Conservation (phyloP, 176 grass and related monocot genomes). For the Musa troglodytarum region DNA sequence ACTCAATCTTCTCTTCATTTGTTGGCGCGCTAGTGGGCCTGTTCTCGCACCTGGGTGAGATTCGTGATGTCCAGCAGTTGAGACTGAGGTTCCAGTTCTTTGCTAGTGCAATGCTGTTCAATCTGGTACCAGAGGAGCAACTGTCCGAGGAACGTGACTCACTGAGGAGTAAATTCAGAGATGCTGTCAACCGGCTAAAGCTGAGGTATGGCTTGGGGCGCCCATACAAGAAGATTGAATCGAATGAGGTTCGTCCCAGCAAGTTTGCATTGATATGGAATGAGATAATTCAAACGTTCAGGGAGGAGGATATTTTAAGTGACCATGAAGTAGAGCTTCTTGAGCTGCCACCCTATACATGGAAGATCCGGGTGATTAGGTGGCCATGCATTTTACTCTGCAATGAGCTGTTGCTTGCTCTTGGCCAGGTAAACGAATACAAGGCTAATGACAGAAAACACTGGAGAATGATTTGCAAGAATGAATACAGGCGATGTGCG, state of each 20-base stretch:
- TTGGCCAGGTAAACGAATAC: slow-evolving; percentile 68
- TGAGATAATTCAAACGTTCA: slow-evolving; percentile 77
- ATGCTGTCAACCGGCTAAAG: slow-evolving; percentile 75
- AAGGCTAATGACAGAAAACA: slow-evolving; percentile 48
- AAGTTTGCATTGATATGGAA: slow-evolving; percentile 89
- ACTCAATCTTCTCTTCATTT: slow-evolving; percentile 75
- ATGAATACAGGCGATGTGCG: slow-evolving; percentile 78
- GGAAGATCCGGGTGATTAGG: slow-evolving; percentile 82
- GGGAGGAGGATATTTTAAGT: slow-evolving; percentile 90
- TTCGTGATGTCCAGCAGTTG: slow-evolving; percentile 73
- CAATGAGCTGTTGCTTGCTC: slow-evolving; percentile 80
- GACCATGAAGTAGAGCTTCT: slow-evolving; percentile 72
- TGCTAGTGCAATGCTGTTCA: slow-evolving; percentile 91
- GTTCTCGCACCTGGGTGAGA: slow-evolving; percentile 82
- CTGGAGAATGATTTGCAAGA: slow-evolving; percentile 86
- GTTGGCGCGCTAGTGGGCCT: slow-evolving; percentile 71
- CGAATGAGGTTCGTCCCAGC: slow-evolving; percentile 60
- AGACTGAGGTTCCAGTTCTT: slow-evolving; percentile 91
- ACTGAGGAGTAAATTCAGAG: slow-evolving; percentile 43
- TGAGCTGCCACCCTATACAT: slow-evolving; percentile 63
- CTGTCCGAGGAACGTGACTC: slow-evolving; percentile 43
- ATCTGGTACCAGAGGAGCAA: slow-evolving; percentile 87
- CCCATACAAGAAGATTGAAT: slow-evolving; percentile 80
- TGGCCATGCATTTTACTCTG: slow-evolving; percentile 94
- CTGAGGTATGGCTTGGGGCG: slow-evolving; percentile 79